Conservation (phyloP, 2,329 filamentous ascomycete species). For the Penicillium expansum region DNA sequence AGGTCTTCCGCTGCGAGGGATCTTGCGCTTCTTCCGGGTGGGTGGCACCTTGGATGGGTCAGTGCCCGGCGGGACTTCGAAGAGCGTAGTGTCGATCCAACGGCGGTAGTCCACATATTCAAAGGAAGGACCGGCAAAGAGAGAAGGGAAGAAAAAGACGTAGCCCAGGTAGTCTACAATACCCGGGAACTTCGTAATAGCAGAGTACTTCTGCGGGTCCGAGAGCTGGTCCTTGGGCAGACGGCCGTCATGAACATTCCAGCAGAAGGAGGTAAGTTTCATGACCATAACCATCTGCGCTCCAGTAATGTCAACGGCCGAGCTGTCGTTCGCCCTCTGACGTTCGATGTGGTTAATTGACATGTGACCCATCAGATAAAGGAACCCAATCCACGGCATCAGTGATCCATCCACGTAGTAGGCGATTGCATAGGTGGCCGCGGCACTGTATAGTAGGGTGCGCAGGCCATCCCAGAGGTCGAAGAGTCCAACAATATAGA, state of each 20-base stretch:
- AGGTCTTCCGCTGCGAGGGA: slow-evolving; percentile 84
- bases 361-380: slow-evolving; percentile 94
- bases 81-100: slow-evolving; percentile 94
- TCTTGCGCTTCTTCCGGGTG: slow-evolving; percentile 85
- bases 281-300: slow-evolving; percentile 98
- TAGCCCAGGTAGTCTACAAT: slow-evolving; percentile 84
- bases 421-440: slow-evolving; percentile 78
- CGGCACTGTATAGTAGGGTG: slow-evolving; percentile 76
- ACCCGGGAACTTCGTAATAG: slow-evolving; percentile 69
- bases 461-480: slow-evolving; percentile 82
- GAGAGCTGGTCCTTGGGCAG: slow-evolving; percentile 76
- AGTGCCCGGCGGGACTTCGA: slow-evolving; percentile 75
- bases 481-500: slow-evolving; percentile 92
- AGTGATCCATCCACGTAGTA: slow-evolving; percentile 79
- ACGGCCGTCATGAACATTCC: slow-evolving; percentile 93
- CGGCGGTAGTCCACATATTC: slow-evolving; percentile 89
- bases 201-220: slow-evolving; percentile 79
- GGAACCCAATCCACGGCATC: slow-evolving; percentile 97
- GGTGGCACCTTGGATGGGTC: slow-evolving; percentile 82
- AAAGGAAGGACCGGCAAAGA: slow-evolving; percentile 88
- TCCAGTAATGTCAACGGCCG: slow-evolving; percentile 78
- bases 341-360: slow-evolving; percentile 83
- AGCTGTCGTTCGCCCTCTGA: slow-evolving; percentile 65
- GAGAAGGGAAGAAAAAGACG: slow-evolving; percentile 89
- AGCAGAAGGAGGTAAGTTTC: slow-evolving; percentile 95